These are phyloP conservation scores for Dendrobium catenatum DNA, from an alignment of 106 monocot genomes.

Conservation along the genomic window DNA sequence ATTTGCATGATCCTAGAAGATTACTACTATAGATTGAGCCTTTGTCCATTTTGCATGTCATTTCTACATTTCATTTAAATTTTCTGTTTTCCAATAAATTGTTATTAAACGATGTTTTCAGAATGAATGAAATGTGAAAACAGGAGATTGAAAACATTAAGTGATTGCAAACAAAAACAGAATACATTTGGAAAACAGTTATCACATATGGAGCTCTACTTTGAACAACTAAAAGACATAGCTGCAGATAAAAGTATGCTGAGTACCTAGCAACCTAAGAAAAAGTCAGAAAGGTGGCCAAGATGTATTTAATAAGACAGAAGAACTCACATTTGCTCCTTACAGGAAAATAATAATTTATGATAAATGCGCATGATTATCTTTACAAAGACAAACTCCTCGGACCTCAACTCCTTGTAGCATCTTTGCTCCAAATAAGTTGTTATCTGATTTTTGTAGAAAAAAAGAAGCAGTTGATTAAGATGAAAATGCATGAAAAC, in stretches of 20 bases:
- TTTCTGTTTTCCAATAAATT: too few species aligned
- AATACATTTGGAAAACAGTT: background rate
- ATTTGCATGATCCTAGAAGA: background rate
- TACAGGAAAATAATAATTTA: slow-evolving; percentile 78
- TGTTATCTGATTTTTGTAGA: slow-evolving; percentile 47
- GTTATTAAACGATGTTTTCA: too few species aligned
- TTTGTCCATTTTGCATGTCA: too few species aligned
- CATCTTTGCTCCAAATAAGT: slow-evolving; percentile 83
- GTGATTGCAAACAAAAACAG: background rate
- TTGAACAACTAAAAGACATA: background rate
- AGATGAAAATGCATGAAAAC: background rate
- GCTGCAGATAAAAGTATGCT: background rate
- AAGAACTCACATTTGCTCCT: slow-evolving; percentile 86
- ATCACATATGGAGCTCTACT: background rate
- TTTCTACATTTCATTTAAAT: too few species aligned
- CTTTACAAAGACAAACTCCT: slow-evolving; percentile 68
- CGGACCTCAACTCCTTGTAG: slow-evolving; percentile 91
- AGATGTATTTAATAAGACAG: background rate
- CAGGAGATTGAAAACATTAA: background rate
- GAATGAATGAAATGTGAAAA: too few species aligned
- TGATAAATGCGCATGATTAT: slow-evolving; percentile 75
- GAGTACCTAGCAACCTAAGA: background rate
- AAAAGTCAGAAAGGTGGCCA: background rate
- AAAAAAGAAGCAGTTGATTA: background rate
- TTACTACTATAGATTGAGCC: background rate